Base-by-base conservation (phyloP, 345 rosid genomes). In the Salix udensis region DNA sequence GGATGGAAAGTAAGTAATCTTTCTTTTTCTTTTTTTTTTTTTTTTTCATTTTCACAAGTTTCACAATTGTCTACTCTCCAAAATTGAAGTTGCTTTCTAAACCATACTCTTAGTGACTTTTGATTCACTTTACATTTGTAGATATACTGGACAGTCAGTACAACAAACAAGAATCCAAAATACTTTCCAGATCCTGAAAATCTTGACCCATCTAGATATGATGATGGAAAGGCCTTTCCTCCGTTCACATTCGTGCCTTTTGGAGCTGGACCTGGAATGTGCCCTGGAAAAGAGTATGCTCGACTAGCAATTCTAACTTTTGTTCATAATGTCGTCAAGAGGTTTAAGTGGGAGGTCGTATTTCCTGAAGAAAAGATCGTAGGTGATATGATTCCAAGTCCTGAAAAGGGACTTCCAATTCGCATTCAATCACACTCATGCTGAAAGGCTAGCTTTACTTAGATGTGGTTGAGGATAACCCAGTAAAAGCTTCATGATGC, bases 241-340 rank as follows among this genome's bases (percentile, higher is more conserved):
- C 64, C 87, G 1, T 87, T 68, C 78, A 73, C 86, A 13, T 82
- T 87, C 52, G 86, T 87, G 6, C 88, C 89, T 11, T 87, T 87
- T 23, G 88, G 89, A 23, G 88, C 88, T 1, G 89, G 89, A 1
- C 89, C 89, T 0, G 73, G 86, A 18, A 75, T 68, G 82, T 85
- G 88, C 50, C 86, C 89, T 5, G 88, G 89, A n/a, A 87, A 85
- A 67, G 89, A 87, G 71, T 85, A 87, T 67, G 88, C 88, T 0
- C 70, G 85, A n/a, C 66, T 85, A 24, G 85, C 87, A 8, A 85
- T 81, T 60, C 82, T 85, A 5, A 68, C 85, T 1, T 87, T 87
- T 44, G 82, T 83, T 23, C 88, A 83, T 77, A 81, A 85, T 26
- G 81, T 85, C 14, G 80, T 83, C 15, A 83, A 62, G 72, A 82